Percentiles rank a stretch among this genome's conserved stretches.
Conservation (phyloP, 768 basidiomycete species). For the Fomitopsis pulvina region DNA sequence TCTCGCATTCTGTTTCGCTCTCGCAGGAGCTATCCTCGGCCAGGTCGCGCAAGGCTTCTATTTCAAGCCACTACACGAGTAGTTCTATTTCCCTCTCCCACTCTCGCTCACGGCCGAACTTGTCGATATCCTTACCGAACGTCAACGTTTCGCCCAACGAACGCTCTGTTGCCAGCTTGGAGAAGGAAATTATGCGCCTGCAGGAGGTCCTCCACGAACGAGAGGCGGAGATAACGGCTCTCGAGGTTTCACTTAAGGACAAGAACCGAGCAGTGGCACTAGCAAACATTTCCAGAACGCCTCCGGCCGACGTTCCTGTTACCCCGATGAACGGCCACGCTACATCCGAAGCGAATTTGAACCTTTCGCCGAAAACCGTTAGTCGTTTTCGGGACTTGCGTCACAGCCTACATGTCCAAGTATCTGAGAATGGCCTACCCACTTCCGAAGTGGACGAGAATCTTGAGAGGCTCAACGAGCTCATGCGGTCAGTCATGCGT, state of each 20-base stretch:
- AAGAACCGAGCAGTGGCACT: constrained; percentile 20
- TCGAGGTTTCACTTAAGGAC: constrained; percentile 52
- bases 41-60: constrained; percentile 78
- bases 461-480: constrained; percentile 76
- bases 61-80: constrained; percentile 70
- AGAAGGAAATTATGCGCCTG: constrained; percentile 92
- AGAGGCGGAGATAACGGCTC: constrained; percentile 79
- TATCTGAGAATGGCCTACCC: constrained; percentile 1
- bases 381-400: constrained; percentile 72
- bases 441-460: constrained; percentile 56
- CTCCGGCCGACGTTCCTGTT: neutral
- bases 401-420: constrained; percentile 49
- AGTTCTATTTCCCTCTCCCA: constrained; percentile 59
- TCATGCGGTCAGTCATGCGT: constrained; percentile 91
- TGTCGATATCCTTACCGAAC: constrained; percentile 50
- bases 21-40: constrained; percentile 94
- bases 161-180: constrained; percentile 78
- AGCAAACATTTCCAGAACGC: neutral
- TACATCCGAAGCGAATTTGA: constrained; percentile 20
- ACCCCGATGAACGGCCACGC: constrained; percentile 15
- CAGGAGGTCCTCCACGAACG: constrained; percentile 89
- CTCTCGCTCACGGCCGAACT: constrained; percentile 40
- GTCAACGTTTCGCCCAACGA: constrained; percentile 38
- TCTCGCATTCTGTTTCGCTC: constrained; percentile 90
- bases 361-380: constrained; percentile 65